Evolutionary conservation across 2,329 filamentous ascomycete genomes (phyloP).

Genomic region (Xylaria sp.): DNA sequence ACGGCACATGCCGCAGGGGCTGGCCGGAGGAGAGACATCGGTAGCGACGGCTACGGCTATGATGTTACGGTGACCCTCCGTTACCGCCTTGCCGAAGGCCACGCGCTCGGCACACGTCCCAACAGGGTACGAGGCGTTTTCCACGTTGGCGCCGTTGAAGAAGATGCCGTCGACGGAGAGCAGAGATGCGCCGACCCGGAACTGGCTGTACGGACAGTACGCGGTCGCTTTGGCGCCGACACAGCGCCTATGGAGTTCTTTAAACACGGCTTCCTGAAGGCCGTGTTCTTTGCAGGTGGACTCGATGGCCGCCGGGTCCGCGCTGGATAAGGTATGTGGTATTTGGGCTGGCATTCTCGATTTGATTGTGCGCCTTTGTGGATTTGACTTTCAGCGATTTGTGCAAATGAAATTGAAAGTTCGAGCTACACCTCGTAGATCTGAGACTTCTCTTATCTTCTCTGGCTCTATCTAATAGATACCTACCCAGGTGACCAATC

Average conservation of each 20-base stretch:
- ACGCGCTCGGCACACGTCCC: constrained; percentile 96
- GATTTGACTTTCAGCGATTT: neutral
- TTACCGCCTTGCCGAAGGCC: constrained; percentile 83
- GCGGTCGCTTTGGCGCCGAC: constrained; percentile 78
- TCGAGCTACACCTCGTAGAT: neutral
- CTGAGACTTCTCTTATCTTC: constrained; percentile 7
- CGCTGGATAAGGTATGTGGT: constrained; percentile 43
- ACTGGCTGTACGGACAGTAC: constrained; percentile 94
- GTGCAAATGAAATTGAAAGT: neutral
- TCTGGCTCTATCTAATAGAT: neutral
- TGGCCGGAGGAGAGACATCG: constrained; percentile 74
- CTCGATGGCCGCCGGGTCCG: constrained; percentile 45
- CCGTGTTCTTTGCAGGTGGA: constrained; percentile 53
- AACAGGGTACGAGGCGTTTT: constrained; percentile 93
- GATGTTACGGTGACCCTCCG: constrained; percentile 67
- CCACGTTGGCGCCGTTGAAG: constrained; percentile 85
- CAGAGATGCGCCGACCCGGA: constrained; percentile 87
- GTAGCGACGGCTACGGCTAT: constrained; percentile 87
- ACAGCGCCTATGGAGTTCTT: constrained; percentile 69
- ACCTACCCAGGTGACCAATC: neutral
- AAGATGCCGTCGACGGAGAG: constrained; percentile 65
- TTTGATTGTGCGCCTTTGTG: neutral
- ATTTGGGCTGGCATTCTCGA: constrained; percentile 9
- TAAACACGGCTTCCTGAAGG: constrained; percentile 72
- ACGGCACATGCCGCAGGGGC: constrained; percentile 95